Base-by-base conservation (phyloP, 2,329 filamentous ascomycete species). In the Ascosphaera apis region DNA sequence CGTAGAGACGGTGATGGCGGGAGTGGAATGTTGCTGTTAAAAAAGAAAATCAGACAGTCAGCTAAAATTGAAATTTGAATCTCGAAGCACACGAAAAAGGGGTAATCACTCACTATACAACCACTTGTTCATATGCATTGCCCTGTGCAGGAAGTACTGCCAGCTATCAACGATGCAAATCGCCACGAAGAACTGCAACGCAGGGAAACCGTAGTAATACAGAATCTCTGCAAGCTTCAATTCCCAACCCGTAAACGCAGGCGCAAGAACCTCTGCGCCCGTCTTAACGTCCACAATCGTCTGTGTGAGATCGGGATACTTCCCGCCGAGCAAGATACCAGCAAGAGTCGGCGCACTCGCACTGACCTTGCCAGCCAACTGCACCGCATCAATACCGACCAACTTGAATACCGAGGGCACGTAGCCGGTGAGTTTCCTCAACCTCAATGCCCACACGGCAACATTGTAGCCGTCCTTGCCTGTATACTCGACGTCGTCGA, bases 51-150 rank as follows among this genome's bases (percentile, higher is more conserved):
- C 6, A 18, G 36, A 46, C 33, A 50, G 41, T 19, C 41, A 13
- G 8, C 25, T 13, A 18, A 13, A 15, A 21, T n/a, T 3, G 7
- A 33, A 17, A 17, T 16, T 15, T 4, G n/a, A 15, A 31, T 6
- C 18, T 12, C 15, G 33, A 31, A 32, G 13, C 12, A 6, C 5
- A 31, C 15, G 33, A 11, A 33, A 15, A 9, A 6, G 8, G 16
- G 16, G 35, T n/a, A n/a, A n/a, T n/a, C n/a, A 68, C 78, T 57
- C 65, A 88, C 81, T 77, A 64, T 95, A 95, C 46, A 98, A 67
- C 79, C 81, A 95, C 56, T 80, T 84, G 62, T 95, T 93, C 62
- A 88, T 66, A 58, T 98, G 88, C 88, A 98, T 98, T 39, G 77
- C 69, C 28, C 88, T 81, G 57, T 98, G 88, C 48, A 86, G 67